phyloP scores from a whole-genome alignment of 2,329 filamentous ascomycete species.

The Fusarium sp. region DNA sequence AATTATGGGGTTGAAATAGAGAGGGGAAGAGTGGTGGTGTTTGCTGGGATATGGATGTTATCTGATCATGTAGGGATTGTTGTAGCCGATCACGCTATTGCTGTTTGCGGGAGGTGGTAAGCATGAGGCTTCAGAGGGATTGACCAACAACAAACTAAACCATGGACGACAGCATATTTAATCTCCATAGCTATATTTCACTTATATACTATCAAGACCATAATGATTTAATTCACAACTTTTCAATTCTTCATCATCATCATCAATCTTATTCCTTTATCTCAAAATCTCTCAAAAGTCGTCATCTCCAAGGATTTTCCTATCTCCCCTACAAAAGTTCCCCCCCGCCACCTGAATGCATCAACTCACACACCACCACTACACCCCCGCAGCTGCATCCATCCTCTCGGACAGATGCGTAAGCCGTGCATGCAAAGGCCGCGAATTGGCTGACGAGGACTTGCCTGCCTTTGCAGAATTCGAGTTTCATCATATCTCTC shows the following conservation, averaged over 20 bases:
- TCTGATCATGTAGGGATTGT: slow-evolving; percentile 17
- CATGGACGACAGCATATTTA: background rate
- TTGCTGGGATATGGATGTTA: slow-evolving; percentile 1
- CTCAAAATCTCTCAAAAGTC: background rate
- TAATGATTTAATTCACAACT: background rate
- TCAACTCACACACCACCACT: background rate
- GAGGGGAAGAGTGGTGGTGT: slow-evolving; percentile 7
- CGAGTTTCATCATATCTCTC: background rate
- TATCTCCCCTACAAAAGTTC: slow-evolving; percentile 33
- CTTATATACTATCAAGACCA: background rate
- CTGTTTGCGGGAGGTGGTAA: background rate
- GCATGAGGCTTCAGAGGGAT: background rate
- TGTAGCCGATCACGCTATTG: slow-evolving; percentile 27
- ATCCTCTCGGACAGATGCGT: slow-evolving; percentile 18
- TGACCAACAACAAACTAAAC: background rate
- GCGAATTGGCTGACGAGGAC: slow-evolving; percentile 29
- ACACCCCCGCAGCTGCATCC: slow-evolving; percentile 13
- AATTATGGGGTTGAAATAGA: slow-evolving; percentile 2
- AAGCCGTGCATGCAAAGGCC: slow-evolving; percentile 25
- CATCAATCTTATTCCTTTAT: background rate
- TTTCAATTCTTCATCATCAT: background rate
- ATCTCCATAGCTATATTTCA: background rate
- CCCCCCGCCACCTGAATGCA: background rate
- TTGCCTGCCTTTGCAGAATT: background rate
- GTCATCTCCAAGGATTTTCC: slow-evolving; percentile 18